phyloP scores from a whole-genome alignment of 2,329 filamentous ascomycete genomes.

The Fusarium secorum region DNA sequence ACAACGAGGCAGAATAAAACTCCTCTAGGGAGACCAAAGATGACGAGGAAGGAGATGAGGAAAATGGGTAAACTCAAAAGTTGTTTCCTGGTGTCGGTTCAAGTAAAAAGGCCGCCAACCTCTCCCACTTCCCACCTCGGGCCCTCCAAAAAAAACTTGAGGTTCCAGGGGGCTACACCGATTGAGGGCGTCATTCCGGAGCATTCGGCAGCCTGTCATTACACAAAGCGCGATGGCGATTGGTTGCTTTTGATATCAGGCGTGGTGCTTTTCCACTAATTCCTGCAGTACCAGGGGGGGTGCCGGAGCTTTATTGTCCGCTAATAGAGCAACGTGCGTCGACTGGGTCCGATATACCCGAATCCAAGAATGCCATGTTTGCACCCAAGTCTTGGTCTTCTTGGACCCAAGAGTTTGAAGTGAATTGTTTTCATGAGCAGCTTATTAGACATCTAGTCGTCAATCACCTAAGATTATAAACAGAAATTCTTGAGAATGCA shows the following conservation, averaged over 20 bases:
- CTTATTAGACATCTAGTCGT: neutral
- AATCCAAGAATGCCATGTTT: conserved; percentile 23
- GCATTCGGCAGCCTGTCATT: conserved; percentile 32
- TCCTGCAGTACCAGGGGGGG: neutral
- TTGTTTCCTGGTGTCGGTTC: conserved; percentile 13
- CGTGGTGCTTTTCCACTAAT: conserved; percentile 6
- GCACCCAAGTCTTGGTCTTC: neutral
- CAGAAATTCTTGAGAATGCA: neutral
- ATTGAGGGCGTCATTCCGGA: conserved; percentile 33
- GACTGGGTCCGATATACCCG: conserved; percentile 19
- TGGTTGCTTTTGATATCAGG: conserved; percentile 1
- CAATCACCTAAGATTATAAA: too few species aligned
- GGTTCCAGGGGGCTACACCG: conserved; percentile 8
- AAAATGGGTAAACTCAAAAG: conserved; percentile 9
- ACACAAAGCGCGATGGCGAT: conserved; percentile 8
- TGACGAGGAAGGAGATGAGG: neutral
- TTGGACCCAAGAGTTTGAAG: neutral
- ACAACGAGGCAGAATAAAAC: neutral
- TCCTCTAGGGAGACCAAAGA: conserved; percentile 10
- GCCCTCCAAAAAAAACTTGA: neutral
- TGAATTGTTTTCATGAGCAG: neutral
- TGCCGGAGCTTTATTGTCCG: conserved; percentile 26
- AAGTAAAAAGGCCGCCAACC: conserved; percentile 2
- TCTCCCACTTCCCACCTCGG: neutral
- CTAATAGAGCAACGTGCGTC: conserved; percentile 22